Percentiles rank a stretch among this genome's conserved stretches.
phyloP scores from a whole-genome alignment of 2,329 filamentous ascomycete genomes.

The Apiospora pterosperma region DNA sequence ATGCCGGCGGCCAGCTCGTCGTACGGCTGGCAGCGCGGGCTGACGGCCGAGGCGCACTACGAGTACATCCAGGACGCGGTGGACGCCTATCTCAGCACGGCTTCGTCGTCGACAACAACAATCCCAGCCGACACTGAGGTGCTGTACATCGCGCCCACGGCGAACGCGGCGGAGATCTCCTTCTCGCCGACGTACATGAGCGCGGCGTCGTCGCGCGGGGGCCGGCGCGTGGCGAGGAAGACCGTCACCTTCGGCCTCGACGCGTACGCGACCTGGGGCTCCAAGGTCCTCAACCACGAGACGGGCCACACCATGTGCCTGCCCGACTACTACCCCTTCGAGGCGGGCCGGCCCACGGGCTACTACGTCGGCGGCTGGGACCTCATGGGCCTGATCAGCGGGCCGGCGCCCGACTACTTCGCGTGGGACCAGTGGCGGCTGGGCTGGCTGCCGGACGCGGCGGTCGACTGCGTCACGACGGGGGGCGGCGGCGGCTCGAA shows the following conservation, averaged over 20 bases:
- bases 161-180: conserved; percentile 20
- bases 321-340: conserved; percentile 33
- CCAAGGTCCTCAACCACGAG: conserved; percentile 34
- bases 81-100: conserved; percentile 15
- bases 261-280: conserved; percentile 27
- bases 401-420: conserved; percentile 32
- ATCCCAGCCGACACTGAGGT: conserved; percentile 18
- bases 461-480: conserved; percentile 32
- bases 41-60: conserved; percentile 18
- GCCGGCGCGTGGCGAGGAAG: not conserved
- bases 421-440: conserved; percentile 37
- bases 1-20: conserved; percentile 18
- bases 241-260: conserved; percentile 29
- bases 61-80: conserved; percentile 28
- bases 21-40: conserved; percentile 24
- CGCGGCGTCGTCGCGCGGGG: conserved; percentile 17
- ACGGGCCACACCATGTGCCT: conserved; percentile 35
- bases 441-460: conserved; percentile 31
- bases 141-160: conserved; percentile 27
- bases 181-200: conserved; percentile 24
- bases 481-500: no score
- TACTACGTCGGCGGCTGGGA: conserved; percentile 34
- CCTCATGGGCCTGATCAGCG: conserved; percentile 32
- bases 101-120: not conserved
- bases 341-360: conserved; percentile 16